These are phyloP conservation scores for Apiotrichum laibachii DNA, from an alignment of 1,284 basidiomycete genomes.

Conservation along the genomic window DNA sequence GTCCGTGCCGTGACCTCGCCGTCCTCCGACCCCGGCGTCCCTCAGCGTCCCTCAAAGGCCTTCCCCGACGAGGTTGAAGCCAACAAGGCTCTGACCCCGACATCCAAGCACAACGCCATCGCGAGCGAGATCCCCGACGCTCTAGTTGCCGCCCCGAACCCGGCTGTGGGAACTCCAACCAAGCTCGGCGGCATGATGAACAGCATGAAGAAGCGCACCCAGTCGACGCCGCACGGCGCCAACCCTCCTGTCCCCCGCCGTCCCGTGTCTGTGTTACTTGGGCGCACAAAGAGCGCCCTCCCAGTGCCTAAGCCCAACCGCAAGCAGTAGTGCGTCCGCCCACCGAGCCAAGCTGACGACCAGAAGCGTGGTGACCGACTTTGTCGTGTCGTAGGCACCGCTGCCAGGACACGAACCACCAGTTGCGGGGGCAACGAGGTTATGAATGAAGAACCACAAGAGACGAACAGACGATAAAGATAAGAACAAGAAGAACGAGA, in stretches of 20 bases:
- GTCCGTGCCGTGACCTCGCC: not conserved
- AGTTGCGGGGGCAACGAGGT: not conserved
- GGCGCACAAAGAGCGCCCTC: not conserved
- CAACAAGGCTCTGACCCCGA: not conserved
- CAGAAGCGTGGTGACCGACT: not conserved
- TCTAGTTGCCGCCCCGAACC: not conserved
- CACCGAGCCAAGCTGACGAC: not conserved
- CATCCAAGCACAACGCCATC: constrained; percentile 1
- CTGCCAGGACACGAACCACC: not conserved
- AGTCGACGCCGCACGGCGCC: not conserved
- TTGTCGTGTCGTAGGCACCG: not conserved
- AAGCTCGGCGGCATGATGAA: not conserved
- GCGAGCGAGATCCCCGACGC: too few relatives aligned
- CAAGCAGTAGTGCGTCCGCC: not conserved
- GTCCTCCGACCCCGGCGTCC: too few relatives aligned
- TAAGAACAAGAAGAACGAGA: too few relatives aligned
- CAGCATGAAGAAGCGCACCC: not conserved
- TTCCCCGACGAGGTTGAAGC: not conserved
- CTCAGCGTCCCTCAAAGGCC: not conserved
- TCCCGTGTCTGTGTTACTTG: not conserved
- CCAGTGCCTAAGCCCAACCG: not conserved
- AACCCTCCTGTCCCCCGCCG: too few relatives aligned
- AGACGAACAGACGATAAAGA: not conserved
- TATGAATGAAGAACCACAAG: not conserved
- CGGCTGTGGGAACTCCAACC: not conserved